Conservation (phyloP, 2,329 filamentous ascomycete species). For the Alternaria sp. region DNA sequence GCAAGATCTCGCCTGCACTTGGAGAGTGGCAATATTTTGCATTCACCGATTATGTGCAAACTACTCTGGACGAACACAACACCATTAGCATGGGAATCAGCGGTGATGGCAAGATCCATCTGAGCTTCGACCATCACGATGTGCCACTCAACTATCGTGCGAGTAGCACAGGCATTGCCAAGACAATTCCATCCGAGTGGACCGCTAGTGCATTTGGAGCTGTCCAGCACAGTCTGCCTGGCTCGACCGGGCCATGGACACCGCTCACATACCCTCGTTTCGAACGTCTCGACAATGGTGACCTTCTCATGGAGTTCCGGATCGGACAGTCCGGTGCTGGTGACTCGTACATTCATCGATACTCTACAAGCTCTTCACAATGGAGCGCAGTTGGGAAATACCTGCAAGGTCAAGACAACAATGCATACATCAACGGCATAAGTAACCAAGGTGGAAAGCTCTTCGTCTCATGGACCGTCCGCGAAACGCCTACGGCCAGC, state of each 20-base stretch:
- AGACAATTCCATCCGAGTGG: slow-evolving; percentile 39
- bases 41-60: slow-evolving; percentile 61
- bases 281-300: slow-evolving; percentile 48
- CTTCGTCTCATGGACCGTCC: slow-evolving; percentile 61
- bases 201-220: slow-evolving; percentile 37
- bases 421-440: slow-evolving; percentile 62
- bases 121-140: slow-evolving; percentile 62
- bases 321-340: slow-evolving; percentile 61
- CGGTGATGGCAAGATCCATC: slow-evolving; percentile 62
- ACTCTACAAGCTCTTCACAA: slow-evolving; percentile 46
- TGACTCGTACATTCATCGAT: slow-evolving; percentile 59
- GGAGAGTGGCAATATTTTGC: slow-evolving; percentile 57
- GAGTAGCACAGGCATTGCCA: slow-evolving; percentile 42
- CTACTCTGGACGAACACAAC: slow-evolving; percentile 62
- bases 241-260: slow-evolving; percentile 45
- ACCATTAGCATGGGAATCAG: slow-evolving; percentile 62
- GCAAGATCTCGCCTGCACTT: slow-evolving; percentile 50
- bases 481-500: slow-evolving; percentile 56
- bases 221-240: slow-evolving; percentile 41
- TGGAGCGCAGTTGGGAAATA: slow-evolving; percentile 55
- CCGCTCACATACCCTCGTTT: slow-evolving; percentile 62
- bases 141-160: slow-evolving; percentile 48
- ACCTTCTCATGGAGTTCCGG: slow-evolving; percentile 60
- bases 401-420: slow-evolving; percentile 57
- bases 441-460: slow-evolving; percentile 49